Evolutionary conservation across 345 rosid genomes (phyloP).

Genomic region (Eucalyptus coolabah): DNA sequence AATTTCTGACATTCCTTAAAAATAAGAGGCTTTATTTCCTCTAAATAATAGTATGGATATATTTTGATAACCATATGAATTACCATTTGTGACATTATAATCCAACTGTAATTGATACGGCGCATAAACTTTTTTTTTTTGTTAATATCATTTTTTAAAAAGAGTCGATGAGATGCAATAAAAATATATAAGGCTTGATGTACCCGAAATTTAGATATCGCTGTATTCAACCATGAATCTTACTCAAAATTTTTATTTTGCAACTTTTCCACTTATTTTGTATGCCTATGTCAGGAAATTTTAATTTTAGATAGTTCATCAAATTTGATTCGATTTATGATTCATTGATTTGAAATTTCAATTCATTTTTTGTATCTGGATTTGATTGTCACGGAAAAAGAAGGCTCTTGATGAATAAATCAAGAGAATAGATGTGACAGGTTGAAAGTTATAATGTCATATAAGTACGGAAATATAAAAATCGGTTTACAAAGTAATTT

Average conservation of each 20-base stretch:
- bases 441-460: not conserved
- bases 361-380: accelerated
- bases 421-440: accelerated
- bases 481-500: not conserved
- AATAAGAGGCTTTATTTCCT: not conserved
- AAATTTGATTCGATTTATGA: not conserved
- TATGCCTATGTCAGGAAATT: not conserved
- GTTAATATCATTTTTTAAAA: too few species aligned
- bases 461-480: not conserved
- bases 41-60: not conserved
- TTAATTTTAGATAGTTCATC: not conserved
- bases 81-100: not conserved
- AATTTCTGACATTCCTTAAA: not conserved
- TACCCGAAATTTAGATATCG: accelerated
- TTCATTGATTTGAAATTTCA: not conserved
- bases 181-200: too few species aligned
- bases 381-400: accelerated
- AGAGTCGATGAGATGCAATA: too few species aligned
- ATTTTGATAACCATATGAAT: not conserved
- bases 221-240: not conserved
- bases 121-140: accelerated
- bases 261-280: not conserved
- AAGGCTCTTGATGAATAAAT: not conserved
- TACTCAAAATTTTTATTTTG: not conserved
- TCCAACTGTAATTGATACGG: too few species aligned